Conservation (phyloP, 2,329 filamentous ascomycete genomes). For the Penicillium sp. region DNA sequence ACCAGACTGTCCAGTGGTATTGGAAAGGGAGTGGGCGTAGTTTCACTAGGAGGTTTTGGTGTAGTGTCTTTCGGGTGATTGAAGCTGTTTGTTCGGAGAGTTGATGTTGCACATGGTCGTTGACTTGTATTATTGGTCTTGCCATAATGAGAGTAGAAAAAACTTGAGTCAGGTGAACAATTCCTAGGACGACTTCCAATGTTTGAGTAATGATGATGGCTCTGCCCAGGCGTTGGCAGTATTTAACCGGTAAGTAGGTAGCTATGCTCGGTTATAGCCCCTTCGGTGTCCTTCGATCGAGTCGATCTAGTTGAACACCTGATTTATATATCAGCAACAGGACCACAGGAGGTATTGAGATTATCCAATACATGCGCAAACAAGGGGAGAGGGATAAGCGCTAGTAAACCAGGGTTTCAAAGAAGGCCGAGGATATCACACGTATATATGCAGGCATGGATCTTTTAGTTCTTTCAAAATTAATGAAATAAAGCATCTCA, state of each 20-base stretch:
- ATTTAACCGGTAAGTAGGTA: too few relatives aligned
- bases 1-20: constrained; percentile 48
- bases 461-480: not conserved
- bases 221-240: too few relatives aligned
- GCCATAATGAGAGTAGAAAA: not conserved
- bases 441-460: not conserved
- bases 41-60: constrained; percentile 43
- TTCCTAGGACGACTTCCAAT: not conserved
- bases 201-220: not conserved
- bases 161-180: not conserved
- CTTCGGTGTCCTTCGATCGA: not conserved
- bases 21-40: constrained; percentile 45
- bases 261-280: not conserved
- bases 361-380: not conserved
- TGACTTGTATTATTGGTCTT: constrained; percentile 3
- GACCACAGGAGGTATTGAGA: not conserved
- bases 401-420: not conserved
- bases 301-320: not conserved
- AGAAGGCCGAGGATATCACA: not conserved
- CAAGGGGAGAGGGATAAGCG: not conserved
- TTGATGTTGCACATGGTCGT: not conserved
- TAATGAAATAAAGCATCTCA: not conserved
- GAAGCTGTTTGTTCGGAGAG: not conserved
- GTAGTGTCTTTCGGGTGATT: constrained; percentile 34
- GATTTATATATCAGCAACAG: not conserved